Percentiles rank a stretch among this genome's conserved stretches.
Conservation (phyloP, 768 basidiomycete species). For the Dacryopinax primogenitus region DNA sequence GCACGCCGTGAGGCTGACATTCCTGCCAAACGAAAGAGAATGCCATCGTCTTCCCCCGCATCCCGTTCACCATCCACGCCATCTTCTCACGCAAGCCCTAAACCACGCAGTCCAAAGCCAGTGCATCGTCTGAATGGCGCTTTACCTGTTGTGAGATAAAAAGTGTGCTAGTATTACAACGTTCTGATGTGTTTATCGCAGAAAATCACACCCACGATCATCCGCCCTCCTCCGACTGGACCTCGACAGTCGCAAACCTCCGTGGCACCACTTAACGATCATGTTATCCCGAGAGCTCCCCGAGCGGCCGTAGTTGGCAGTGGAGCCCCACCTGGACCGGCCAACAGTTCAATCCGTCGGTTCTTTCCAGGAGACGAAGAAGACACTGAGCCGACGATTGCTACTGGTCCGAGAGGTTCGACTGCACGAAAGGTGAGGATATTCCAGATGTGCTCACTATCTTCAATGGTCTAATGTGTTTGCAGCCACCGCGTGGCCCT, state of each 20-base stretch:
- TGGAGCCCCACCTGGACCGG: not conserved
- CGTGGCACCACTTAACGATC: not conserved
- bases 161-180: too few relatives aligned
- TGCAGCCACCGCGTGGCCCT: constrained; percentile 9
- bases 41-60: not conserved
- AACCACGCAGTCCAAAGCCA: constrained; percentile 1
- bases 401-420: not conserved
- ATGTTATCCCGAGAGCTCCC: not conserved
- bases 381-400: not conserved
- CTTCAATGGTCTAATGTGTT: not conserved
- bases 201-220: not conserved
- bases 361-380: constrained; percentile 12
- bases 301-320: not conserved
- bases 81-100: not conserved
- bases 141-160: not conserved
- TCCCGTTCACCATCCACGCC: not conserved
- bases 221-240: not conserved
- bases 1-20: not conserved
- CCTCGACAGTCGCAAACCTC: not conserved
- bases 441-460: constrained; percentile 9
- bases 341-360: constrained; percentile 4
- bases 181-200: not conserved
- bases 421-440: not conserved
- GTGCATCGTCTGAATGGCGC: constrained; percentile 1
- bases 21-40: not conserved